phyloP scores from a whole-genome alignment of 192 early-diverging fungal genomes.

The Entrophospora sp. region DNA sequence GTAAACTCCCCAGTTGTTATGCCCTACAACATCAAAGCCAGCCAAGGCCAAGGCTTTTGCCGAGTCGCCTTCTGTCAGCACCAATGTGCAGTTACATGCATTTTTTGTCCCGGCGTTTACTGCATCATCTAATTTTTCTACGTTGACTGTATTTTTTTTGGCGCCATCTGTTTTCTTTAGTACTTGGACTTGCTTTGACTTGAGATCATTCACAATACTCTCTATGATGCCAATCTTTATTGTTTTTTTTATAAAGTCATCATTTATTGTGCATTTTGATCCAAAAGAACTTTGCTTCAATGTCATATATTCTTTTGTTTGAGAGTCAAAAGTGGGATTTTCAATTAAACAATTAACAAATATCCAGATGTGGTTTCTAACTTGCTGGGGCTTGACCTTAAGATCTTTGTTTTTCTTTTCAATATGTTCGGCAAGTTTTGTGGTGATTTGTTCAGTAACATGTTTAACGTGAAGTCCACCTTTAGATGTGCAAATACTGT shows the following conservation, averaged over 20 bases:
- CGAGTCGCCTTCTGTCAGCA: constrained; percentile 96
- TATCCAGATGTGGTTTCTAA: constrained; percentile 84
- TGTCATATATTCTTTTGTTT: constrained; percentile 96
- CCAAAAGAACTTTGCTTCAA: constrained; percentile 67
- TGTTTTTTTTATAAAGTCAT: constrained; percentile 69
- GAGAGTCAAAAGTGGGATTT: constrained; percentile 94
- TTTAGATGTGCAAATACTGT: constrained; percentile 89
- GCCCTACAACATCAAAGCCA: constrained; percentile 82
- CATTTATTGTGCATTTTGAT: constrained; percentile 62
- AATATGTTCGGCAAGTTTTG: constrained; percentile 53
- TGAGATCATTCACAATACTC: constrained; percentile 60
- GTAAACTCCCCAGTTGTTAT: constrained; percentile 90
- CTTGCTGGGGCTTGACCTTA: constrained; percentile 64
- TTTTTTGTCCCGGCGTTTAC: constrained; percentile 76
- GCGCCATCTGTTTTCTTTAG: constrained; percentile 86
- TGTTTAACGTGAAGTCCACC: constrained; percentile 88
- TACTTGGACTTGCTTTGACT: constrained; percentile 60
- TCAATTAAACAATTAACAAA: constrained; percentile 93
- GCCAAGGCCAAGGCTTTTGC: constrained; percentile 84
- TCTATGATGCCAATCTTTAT: constrained; percentile 80
- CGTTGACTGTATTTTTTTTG: constrained; percentile 45
- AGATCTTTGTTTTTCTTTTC: constrained; percentile 67
- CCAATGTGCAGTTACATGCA: constrained; percentile 80
- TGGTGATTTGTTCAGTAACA: constrained; percentile 72
- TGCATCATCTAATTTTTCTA: constrained; percentile 92